Conservation (phyloP, 768 basidiomycete species). For the Leucocoprinus birnbaumii region DNA sequence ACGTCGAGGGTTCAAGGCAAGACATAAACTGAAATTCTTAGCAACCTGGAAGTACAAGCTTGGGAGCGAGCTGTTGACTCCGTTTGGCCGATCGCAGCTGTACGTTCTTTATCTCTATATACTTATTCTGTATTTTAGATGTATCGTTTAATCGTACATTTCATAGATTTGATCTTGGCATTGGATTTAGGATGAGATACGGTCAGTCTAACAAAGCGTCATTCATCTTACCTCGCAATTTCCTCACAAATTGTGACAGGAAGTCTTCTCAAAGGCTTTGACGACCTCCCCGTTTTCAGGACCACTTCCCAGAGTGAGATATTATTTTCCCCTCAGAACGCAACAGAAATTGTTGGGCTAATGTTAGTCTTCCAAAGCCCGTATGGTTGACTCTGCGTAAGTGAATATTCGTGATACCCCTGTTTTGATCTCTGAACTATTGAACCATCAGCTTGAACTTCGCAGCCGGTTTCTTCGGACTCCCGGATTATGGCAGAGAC, state of each 20-base stretch:
- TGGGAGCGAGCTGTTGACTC: constrained; percentile 72
- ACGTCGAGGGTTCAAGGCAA: constrained; percentile 41
- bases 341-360: constrained; percentile 14
- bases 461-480: constrained; percentile 57
- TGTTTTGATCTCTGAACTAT: too few species aligned
- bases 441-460: constrained; percentile 34
- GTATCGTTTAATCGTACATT: background rate
- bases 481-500: constrained; percentile 43
- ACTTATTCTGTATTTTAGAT: background rate
- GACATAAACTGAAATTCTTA: constrained; percentile 59
- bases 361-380: constrained; percentile 27
- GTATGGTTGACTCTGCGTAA: constrained; percentile 50
- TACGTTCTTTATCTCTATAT: constrained; percentile 21
- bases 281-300: constrained; percentile 55
- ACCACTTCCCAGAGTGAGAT: constrained; percentile 52
- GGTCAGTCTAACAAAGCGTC: constrained; percentile 28
- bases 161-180: constrained; percentile 42
- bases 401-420: constrained; percentile 5
- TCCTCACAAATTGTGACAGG: constrained; percentile 10
- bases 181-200: constrained; percentile 62
- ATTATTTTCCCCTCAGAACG: background rate
- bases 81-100: constrained; percentile 72
- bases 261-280: constrained; percentile 39
- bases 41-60: constrained; percentile 77
- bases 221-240: background rate